Percentiles rank a stretch among this genome's conserved stretches.
Conservation (phyloP, 2,329 filamentous ascomycete genomes). For the Beauveria sp. region DNA sequence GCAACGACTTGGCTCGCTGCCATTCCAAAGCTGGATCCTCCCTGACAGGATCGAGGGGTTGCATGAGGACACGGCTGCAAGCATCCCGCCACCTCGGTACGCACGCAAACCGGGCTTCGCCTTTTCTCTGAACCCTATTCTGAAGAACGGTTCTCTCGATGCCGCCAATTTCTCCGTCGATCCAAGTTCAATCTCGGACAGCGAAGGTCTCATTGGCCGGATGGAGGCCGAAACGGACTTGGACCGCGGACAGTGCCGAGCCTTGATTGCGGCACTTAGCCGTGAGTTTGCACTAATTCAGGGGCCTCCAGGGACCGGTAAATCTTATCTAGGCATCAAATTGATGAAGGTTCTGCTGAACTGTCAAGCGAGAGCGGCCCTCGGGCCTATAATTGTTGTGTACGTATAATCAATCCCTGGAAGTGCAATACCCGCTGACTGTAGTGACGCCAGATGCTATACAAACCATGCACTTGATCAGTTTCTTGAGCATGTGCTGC, state of each 20-base stretch:
- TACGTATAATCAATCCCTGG: slow-evolving; percentile 9
- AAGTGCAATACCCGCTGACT: slow-evolving; percentile 26
- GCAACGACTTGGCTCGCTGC: neutral
- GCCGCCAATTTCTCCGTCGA: neutral
- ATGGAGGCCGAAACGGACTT: slow-evolving; percentile 31
- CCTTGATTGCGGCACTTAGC: slow-evolving; percentile 45
- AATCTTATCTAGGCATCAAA: slow-evolving; percentile 52
- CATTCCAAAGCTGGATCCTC: slow-evolving; percentile 8
- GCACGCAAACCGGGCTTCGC: slow-evolving; percentile 1
- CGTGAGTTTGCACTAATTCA: slow-evolving; percentile 54
- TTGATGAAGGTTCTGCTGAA: slow-evolving; percentile 45
- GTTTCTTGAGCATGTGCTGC: slow-evolving; percentile 49
- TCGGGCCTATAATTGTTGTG: slow-evolving; percentile 39
- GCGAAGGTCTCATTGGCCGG: neutral
- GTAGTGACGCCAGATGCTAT: slow-evolving; percentile 22
- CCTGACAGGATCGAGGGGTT: neutral
- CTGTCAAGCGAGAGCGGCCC: slow-evolving; percentile 26
- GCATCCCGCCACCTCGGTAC: slow-evolving; percentile 5
- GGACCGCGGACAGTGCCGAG: slow-evolving; percentile 42
- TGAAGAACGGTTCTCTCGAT: neutral
- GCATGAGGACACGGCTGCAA: neutral
- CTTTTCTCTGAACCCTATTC: slow-evolving; percentile 1
- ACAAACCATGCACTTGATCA: slow-evolving; percentile 41
- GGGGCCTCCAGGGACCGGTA: slow-evolving; percentile 63
- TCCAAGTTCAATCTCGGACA: neutral